Percentiles rank a stretch among this genome's conserved stretches.
phyloP scores from a whole-genome alignment of 2,329 filamentous ascomycete genomes.

The Colletotrichum limetticola region DNA sequence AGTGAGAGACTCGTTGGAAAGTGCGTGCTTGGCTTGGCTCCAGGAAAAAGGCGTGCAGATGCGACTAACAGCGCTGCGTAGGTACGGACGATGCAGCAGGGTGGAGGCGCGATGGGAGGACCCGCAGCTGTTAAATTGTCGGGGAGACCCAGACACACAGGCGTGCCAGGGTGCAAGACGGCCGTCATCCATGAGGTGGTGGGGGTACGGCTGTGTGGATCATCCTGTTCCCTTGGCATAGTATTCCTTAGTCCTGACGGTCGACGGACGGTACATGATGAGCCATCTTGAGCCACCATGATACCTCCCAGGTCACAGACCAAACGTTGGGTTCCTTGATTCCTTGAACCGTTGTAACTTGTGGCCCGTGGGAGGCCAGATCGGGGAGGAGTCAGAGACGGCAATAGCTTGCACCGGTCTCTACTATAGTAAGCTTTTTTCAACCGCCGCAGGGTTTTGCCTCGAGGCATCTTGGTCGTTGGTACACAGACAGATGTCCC shows the following conservation, averaged over 20 bases:
- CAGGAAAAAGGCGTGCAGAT: not conserved
- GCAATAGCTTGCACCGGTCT: not conserved
- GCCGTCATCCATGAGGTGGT: not conserved
- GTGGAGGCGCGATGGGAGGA: not conserved
- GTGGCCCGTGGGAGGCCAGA: not conserved
- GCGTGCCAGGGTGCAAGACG: not conserved
- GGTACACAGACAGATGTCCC: not conserved
- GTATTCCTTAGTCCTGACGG: too few relatives aligned
- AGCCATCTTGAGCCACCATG: constrained; percentile 25
- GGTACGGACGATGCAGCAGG: not conserved
- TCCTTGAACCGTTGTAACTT: too few relatives aligned
- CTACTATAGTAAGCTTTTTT: not conserved
- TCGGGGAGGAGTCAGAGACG: constrained; percentile 13
- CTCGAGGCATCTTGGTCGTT: not conserved
- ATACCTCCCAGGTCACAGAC: constrained; percentile 16
- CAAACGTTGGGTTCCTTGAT: not conserved
- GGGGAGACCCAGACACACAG: constrained; percentile 2
- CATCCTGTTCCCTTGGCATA: constrained; percentile 6
- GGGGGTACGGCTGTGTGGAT: constrained; percentile 29
- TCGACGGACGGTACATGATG: not conserved
- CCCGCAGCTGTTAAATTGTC: constrained; percentile 22
- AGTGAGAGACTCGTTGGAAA: not conserved
- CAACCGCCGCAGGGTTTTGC: not conserved
- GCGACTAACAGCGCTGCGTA: not conserved
- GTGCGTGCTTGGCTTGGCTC: not conserved